Evolutionary conservation across 208 protist species (phyloP).

Genomic region (Zelonia costaricensis): DNA sequence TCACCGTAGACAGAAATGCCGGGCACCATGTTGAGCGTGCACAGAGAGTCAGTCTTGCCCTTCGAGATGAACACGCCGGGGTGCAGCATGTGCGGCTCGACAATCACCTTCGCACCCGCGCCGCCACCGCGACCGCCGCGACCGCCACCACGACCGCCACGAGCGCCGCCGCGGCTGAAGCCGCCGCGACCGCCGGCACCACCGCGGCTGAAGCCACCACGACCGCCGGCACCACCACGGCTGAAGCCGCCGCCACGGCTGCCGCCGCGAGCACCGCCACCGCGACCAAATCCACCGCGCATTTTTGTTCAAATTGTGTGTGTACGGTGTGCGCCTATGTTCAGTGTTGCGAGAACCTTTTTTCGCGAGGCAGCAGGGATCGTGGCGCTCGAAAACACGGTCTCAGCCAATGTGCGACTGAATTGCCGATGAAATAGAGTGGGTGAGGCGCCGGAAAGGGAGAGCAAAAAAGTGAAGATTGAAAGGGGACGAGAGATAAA

Average conservation of each 20-base stretch:
- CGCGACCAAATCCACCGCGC: slow-evolving; percentile 32
- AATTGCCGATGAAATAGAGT: no score
- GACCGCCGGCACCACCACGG: slow-evolving; percentile 46
- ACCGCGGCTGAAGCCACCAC: slow-evolving; percentile 47
- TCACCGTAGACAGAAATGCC: slow-evolving; percentile 99
- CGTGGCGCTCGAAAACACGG: no score
- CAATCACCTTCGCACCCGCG: slow-evolving; percentile 95
- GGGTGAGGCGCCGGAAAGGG: no score
- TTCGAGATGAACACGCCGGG: slow-evolving; percentile 98
- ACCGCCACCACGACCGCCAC: slow-evolving; percentile 50
- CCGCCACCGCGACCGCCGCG: slow-evolving; percentile 78
- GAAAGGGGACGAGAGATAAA: no score
- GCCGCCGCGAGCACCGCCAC: slow-evolving; percentile 15
- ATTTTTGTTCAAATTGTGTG: slow-evolving; percentile 16
- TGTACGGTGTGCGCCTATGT: neutral
- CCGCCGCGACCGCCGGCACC: slow-evolving; percentile 45
- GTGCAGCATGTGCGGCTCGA: slow-evolving; percentile 97
- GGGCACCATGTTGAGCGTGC: slow-evolving; percentile 98
- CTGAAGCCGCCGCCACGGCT: slow-evolving; percentile 18
- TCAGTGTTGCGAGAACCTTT: neutral
- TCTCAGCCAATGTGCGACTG: no score
- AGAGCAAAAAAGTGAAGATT: no score
- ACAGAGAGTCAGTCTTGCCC: slow-evolving; percentile 98
- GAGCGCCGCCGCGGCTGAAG: slow-evolving; percentile 40
- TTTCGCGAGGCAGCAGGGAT: neutral